Evolutionary conservation across 306 rosid species (phyloP).

Genomic region (Glycine soja): DNA sequence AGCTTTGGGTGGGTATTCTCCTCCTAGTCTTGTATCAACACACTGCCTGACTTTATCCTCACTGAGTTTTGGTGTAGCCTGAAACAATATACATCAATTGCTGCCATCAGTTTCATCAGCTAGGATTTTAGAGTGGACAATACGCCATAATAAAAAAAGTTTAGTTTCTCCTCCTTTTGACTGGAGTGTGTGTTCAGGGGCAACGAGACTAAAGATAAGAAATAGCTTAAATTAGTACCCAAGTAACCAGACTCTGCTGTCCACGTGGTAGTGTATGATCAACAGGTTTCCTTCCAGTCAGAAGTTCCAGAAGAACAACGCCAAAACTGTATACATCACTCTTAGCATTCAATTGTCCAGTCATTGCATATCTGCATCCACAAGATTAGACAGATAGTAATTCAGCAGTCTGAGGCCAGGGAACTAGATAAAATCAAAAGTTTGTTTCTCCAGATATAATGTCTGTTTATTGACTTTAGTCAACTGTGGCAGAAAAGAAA

Average conservation of each 20-base stretch:
- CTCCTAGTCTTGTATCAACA: conserved; percentile 82
- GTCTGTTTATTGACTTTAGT: conserved; percentile 20
- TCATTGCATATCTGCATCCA: conserved; percentile 90
- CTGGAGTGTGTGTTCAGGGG: background rate
- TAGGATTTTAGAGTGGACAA: conserved; percentile 25
- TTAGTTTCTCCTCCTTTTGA: conserved; percentile 1
- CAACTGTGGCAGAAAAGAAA: conserved; percentile 35
- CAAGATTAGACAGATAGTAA: conserved; percentile 36
- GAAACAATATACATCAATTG: conserved; percentile 45
- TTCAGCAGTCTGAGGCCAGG: conserved; percentile 18
- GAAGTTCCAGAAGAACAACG: conserved; percentile 89
- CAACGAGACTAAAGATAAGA: background rate
- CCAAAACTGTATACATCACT: conserved; percentile 98
- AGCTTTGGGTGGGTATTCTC: conserved; percentile 94
- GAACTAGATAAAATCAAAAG: conserved; percentile 18
- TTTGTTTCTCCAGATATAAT: conserved; percentile 27
- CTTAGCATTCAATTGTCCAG: conserved; percentile 93
- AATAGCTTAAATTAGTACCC: conserved; percentile 66
- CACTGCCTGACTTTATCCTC: conserved; percentile 95
- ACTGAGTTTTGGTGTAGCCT: conserved; percentile 97
- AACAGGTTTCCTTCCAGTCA: conserved; percentile 94
- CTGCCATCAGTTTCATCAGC: conserved; percentile 55
- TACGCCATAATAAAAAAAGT: conserved; percentile 25
- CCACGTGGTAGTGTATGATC: conserved; percentile 96
- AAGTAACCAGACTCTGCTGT: conserved; percentile 94